A percentile compares a stretch with the other conserved stretches of the same genome.
These are phyloP conservation scores for Eucalyptus tenuipes DNA, from an alignment of 345 rosid genomes.

Conservation along the genomic window DNA sequence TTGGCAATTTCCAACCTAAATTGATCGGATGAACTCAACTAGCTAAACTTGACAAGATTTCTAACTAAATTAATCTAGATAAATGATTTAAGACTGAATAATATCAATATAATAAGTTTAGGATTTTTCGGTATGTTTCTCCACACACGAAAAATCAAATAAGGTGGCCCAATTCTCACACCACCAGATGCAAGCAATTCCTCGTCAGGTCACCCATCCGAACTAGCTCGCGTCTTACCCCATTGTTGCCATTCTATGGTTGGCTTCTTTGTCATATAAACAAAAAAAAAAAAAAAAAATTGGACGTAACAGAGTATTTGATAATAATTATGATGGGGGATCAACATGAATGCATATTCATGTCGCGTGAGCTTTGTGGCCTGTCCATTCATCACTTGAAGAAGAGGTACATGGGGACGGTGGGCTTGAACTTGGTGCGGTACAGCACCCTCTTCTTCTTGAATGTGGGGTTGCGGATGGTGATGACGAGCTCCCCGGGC, in stretches of 20 bases:
- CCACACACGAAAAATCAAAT: neutral
- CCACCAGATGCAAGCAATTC: neutral
- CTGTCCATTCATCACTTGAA: neutral
- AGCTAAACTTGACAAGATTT: neutral
- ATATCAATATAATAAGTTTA: no score
- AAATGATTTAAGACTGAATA: no score
- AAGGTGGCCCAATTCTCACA: neutral
- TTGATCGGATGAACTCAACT: no score
- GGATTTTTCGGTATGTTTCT: rapidly evolving
- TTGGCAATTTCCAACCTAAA: no score
- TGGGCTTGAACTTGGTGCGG: conserved; percentile 33
- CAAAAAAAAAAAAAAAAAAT: no score
- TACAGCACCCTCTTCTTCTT: conserved; percentile 37
- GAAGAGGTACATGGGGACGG: conserved; percentile 15
- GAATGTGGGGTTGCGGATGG: conserved; percentile 15
- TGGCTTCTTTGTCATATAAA: neutral
- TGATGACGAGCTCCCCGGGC: conserved; percentile 40
- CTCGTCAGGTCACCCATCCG: neutral
- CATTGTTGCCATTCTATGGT: neutral
- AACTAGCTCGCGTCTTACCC: neutral
- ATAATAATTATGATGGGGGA: neutral
- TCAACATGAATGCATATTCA: neutral
- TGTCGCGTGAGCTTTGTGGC: neutral
- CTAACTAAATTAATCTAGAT: rapidly evolving
- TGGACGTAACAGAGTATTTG: neutral